These are phyloP conservation scores for Echria macrotheca DNA, from an alignment of 495 filamentous ascomycete species.

Conservation along the genomic window DNA sequence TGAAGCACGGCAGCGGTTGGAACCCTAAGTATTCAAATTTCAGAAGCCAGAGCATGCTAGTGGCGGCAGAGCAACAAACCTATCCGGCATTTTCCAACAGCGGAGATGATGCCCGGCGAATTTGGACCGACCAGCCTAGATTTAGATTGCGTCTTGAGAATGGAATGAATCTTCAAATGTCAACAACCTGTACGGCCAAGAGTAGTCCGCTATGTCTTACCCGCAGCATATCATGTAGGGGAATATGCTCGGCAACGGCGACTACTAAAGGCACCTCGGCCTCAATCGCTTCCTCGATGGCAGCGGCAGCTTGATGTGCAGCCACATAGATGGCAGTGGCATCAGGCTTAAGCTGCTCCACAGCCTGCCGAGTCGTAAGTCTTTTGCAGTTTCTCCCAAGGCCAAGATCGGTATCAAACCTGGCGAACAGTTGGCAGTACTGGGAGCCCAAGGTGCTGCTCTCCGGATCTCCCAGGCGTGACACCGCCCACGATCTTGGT, in stretches of 20 bases:
- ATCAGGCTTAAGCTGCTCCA: conserved; percentile 70
- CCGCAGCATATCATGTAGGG: conserved; percentile 76
- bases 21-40: conserved; percentile 49
- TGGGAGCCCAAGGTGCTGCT: conserved; percentile 77
- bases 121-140: conserved; percentile 82
- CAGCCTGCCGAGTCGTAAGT: too few species aligned
- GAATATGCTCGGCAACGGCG: conserved; percentile 87
- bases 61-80: too few species aligned
- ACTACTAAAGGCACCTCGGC: conserved; percentile 84
- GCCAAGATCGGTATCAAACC: too few species aligned
- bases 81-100: conserved; percentile 73
- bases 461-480: conserved; percentile 67
- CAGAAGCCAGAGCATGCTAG: neutral
- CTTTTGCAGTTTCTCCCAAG: too few species aligned
- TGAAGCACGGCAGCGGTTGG: conserved; percentile 73
- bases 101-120: conserved; percentile 82
- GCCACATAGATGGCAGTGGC: conserved; percentile 85
- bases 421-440: conserved; percentile 66
- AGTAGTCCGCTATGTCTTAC: conserved; percentile 38
- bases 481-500: conserved; percentile 87
- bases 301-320: conserved; percentile 66
- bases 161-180: conserved; percentile 55
- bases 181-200: conserved; percentile 1
- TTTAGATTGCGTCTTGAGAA: conserved; percentile 73
- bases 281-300: conserved; percentile 86